Percentiles rank a stretch among this genome's conserved stretches.
Evolutionary conservation across 805 yeast species (phyloP).

Genomic region (Nakazawaea ishiwadae): DNA sequence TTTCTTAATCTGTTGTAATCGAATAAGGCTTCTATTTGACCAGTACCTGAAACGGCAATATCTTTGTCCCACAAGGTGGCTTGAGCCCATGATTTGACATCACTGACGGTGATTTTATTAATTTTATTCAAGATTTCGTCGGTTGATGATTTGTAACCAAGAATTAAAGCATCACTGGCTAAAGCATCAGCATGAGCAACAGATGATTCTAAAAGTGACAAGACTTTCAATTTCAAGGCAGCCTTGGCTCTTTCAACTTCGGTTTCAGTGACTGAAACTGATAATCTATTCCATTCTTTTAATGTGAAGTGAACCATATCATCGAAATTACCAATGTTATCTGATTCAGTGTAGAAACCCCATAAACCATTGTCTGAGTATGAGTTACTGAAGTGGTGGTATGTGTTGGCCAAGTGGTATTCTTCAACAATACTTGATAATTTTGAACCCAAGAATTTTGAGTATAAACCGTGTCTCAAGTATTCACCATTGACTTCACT

Average conservation of each 20-base stretch:
- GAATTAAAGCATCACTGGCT: slow-evolving; percentile 54
- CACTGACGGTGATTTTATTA: slow-evolving; percentile 57
- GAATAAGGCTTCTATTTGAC: slow-evolving; percentile 79
- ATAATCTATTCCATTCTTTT: slow-evolving; percentile 85
- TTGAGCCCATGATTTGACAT: slow-evolving; percentile 71
- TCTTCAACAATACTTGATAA: slow-evolving; percentile 65
- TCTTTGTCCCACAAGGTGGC: slow-evolving; percentile 79
- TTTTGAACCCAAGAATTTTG: slow-evolving; percentile 62
- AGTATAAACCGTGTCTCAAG: slow-evolving; percentile 49
- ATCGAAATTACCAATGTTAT: slow-evolving; percentile 58
- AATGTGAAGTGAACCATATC: slow-evolving; percentile 77
- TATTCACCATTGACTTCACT: slow-evolving; percentile 56
- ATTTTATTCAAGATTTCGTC: slow-evolving; percentile 56
- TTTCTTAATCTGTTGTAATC: slow-evolving; percentile 85
- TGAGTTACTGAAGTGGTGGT: slow-evolving; percentile 65
- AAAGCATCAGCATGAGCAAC: slow-evolving; percentile 49
- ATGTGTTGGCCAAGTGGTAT: slow-evolving; percentile 69
- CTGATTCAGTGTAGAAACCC: slow-evolving; percentile 70
- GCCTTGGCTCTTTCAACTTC: slow-evolving; percentile 79
- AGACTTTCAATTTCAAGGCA: slow-evolving; percentile 58
- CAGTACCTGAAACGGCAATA: slow-evolving; percentile 77
- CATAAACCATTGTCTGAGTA: slow-evolving; percentile 79
- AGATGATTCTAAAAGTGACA: slow-evolving; percentile 44
- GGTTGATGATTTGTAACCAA: slow-evolving; percentile 58
- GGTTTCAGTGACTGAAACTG: slow-evolving; percentile 68